phyloP scores from a whole-genome alignment of 2,329 filamentous ascomycete species.

The Didymella pomorum region DNA sequence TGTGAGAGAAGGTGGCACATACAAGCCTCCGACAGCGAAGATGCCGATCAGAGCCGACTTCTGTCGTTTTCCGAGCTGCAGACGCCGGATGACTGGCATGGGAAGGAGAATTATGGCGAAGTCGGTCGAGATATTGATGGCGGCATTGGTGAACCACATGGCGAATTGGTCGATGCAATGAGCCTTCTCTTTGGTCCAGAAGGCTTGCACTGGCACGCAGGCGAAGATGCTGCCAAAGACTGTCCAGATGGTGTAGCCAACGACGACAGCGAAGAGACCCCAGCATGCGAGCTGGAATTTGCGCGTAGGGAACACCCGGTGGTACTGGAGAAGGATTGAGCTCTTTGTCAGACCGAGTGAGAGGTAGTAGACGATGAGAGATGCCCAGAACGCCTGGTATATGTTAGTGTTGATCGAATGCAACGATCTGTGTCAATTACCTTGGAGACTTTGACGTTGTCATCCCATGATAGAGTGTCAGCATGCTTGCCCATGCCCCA shows the following conservation, averaged over 20 bases:
- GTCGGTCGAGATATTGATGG: constrained; percentile 46
- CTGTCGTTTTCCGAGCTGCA: constrained; percentile 47
- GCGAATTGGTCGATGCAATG: constrained; percentile 43
- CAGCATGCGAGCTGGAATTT: constrained; percentile 39
- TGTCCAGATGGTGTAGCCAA: constrained; percentile 41
- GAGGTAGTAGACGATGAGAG: constrained; percentile 45
- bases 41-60: constrained; percentile 49
- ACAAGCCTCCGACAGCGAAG: constrained; percentile 53
- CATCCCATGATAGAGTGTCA: constrained; percentile 20
- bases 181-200: constrained; percentile 44
- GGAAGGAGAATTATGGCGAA: constrained; percentile 47
- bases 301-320: constrained; percentile 42
- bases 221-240: constrained; percentile 45
- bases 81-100: constrained; percentile 44
- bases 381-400: constrained; percentile 43
- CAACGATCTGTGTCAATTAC: constrained; percentile 18
- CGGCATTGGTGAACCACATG: constrained; percentile 45
- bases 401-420: constrained; percentile 4
- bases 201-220: constrained; percentile 43
- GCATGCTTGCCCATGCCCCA: constrained; percentile 44
- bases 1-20: constrained; percentile 10
- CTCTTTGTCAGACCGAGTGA: constrained; percentile 45
- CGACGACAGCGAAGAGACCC: constrained; percentile 35
- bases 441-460: constrained; percentile 35
- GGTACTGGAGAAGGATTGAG: constrained; percentile 47